Base-by-base conservation (phyloP, 768 basidiomycete genomes). In the Boletus pseudopeckii region DNA sequence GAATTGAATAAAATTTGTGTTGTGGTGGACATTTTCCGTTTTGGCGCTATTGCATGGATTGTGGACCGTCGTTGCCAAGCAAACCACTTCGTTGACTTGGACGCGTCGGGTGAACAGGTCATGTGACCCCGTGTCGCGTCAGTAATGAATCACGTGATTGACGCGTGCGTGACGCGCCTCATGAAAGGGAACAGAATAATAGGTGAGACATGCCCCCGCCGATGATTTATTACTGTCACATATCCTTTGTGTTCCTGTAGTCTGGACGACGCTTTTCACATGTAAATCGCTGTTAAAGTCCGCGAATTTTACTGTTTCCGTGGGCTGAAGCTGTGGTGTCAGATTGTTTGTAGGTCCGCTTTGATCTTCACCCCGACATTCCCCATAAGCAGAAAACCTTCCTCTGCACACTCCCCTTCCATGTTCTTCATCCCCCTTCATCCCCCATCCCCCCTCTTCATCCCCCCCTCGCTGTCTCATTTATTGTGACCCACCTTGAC, bases 1-100 rank as follows among this genome's bases (percentile, higher is more conserved):
- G 90, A 90, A 70, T 92, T 90, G 72, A 88, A 90, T 11, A 92
- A 71, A 45, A 92, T 92, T 59, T 90, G 79, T 0, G 87, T 90
- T 2, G 86, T 88, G 9, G 82, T 82, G 18, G 84, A 81, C 85
- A 87, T 86, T 34, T 26, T 54, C 44, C 11, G 36, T 30, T 45
- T 28, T 32, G 13, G 49, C 22, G 36, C 28, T 54, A 47, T 45
- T 14, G 32, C 56, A 64, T 60, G 43, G 26, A 49, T 18, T 32
- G 24, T 33, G 41, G 32, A 26, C 34, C 24, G 51, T 54, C 38
- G 51, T 24, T 20, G 57, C 39, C n/a, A 34, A 45, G 14, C 40
- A 36, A 22, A 14, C n/a, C 33, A 4, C 44, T 62, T 64, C 32
- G 62, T 67, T 64, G 58, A 59, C 41, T 20, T 6, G 26, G 45